Conservation (phyloP, 768 basidiomycete genomes). For the Dendrothele bispora region DNA sequence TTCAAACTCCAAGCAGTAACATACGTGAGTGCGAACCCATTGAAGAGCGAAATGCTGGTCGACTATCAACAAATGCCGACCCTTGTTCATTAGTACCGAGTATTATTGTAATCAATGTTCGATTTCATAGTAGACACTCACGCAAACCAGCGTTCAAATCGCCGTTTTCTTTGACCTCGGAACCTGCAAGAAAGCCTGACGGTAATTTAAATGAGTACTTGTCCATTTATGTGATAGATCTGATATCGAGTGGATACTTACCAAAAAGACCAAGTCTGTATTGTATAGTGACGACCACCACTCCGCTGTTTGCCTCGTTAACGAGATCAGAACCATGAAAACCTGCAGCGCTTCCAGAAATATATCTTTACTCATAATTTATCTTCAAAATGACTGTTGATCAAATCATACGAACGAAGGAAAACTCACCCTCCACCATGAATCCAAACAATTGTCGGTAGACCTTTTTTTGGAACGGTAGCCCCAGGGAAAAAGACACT, state of each 20-base stretch:
- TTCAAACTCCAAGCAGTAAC: neutral
- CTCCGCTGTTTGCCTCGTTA: constrained; percentile 30
- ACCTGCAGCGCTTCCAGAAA: constrained; percentile 23
- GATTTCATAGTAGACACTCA: constrained; percentile 24
- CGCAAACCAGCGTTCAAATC: constrained; percentile 48
- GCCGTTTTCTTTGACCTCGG: constrained; percentile 40
- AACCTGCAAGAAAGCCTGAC: constrained; percentile 44
- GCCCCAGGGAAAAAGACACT: constrained; percentile 12
- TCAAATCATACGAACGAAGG: neutral
- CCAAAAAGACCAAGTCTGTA: constrained; percentile 42
- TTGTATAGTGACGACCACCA: constrained; percentile 40
- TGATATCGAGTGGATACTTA: neutral
- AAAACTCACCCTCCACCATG: constrained; percentile 31
- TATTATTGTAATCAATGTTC: neutral
- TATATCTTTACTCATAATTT: constrained; percentile 30
- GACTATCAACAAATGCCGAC: constrained; percentile 28
- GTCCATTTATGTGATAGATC: neutral
- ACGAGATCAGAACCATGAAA: constrained; percentile 38
- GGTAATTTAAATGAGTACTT: neutral
- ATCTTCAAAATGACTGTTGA: neutral
- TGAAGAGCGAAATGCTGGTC: constrained; percentile 43
- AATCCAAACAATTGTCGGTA: constrained; percentile 45
- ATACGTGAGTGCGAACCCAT: constrained; percentile 43
- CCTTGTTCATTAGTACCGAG: too few relatives aligned
- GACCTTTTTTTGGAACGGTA: neutral